A percentile compares a stretch with the other conserved stretches of the same genome.
Conservation (phyloP, 73 alveolate species). For the Chromera velia region DNA sequence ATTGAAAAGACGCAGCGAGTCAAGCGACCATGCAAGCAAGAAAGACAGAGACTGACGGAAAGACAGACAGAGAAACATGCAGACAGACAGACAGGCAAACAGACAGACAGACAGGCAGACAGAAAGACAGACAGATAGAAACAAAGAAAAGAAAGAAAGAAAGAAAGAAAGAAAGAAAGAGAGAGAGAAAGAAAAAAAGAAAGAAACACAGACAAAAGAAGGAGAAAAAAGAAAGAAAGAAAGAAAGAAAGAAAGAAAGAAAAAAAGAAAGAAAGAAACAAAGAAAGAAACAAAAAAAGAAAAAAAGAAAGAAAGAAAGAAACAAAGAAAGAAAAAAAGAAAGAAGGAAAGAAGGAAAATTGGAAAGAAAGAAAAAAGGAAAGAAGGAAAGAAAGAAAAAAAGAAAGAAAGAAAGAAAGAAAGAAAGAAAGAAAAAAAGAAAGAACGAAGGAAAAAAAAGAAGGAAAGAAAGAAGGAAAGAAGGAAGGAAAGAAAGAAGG, state of each 20-base stretch:
- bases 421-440: background rate
- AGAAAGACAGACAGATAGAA: too few relatives aligned
- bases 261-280: background rate
- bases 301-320: background rate
- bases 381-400: background rate
- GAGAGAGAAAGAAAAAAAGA: background rate
- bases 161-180: background rate
- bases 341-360: background rate
- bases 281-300: background rate
- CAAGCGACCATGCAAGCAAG: too few relatives aligned
- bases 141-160: too few relatives aligned
- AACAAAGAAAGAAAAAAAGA: background rate
- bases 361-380: background rate
- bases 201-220: too few relatives aligned
- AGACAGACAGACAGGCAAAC: too few relatives aligned
- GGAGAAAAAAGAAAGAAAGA: background rate
- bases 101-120: too few relatives aligned
- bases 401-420: background rate
- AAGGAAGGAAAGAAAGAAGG: background rate
- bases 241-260: background rate
- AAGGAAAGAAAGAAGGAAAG: background rate
- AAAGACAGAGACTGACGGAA: too few relatives aligned
- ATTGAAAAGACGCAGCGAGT: too few relatives aligned
- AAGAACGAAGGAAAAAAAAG: too few relatives aligned
- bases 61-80: too few relatives aligned